These are phyloP conservation scores for Fonsecaea pedrosoi DNA, from an alignment of 2,329 filamentous ascomycete genomes.

Conservation along the genomic window DNA sequence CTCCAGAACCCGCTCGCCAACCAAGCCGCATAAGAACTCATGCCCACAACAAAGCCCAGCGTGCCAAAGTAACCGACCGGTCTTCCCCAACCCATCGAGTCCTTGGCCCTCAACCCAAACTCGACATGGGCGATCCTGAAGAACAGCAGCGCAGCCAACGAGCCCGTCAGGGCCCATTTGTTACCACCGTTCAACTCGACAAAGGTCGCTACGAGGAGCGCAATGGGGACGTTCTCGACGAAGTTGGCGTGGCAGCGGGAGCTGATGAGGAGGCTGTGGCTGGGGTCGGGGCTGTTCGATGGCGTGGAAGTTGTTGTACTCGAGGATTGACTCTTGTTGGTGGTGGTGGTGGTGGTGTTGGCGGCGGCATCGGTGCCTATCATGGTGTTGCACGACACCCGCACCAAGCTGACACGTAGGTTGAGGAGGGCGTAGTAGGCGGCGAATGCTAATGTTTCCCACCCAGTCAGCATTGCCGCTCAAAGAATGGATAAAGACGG, in stretches of 20 bases:
- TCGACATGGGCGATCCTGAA: conserved; percentile 51
- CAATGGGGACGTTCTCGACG: conserved; percentile 53
- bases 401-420: conserved; percentile 48
- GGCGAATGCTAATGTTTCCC: conserved; percentile 51
- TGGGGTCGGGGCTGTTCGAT: not conserved
- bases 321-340: conserved; percentile 23
- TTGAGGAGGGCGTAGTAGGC: conserved; percentile 52
- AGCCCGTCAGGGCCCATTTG: conserved; percentile 47
- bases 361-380: conserved; percentile 33
- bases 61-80: conserved; percentile 41
- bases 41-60: conserved; percentile 39
- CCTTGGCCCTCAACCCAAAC: conserved; percentile 46
- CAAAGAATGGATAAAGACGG: not conserved
- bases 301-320: not conserved
- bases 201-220: conserved; percentile 48
- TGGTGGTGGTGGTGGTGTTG: no score
- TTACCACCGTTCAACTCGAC: conserved; percentile 56
- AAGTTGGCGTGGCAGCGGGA: conserved; percentile 52
- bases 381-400: conserved; percentile 44
- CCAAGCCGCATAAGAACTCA: conserved; percentile 42
- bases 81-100: conserved; percentile 40
- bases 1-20: conserved; percentile 46
- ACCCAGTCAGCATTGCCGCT: conserved; percentile 43
- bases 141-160: conserved; percentile 49
- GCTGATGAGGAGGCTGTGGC: conserved; percentile 44